Base-by-base conservation (phyloP, 2,329 filamentous ascomycete genomes). In the Chalaropsis thielavioides region DNA sequence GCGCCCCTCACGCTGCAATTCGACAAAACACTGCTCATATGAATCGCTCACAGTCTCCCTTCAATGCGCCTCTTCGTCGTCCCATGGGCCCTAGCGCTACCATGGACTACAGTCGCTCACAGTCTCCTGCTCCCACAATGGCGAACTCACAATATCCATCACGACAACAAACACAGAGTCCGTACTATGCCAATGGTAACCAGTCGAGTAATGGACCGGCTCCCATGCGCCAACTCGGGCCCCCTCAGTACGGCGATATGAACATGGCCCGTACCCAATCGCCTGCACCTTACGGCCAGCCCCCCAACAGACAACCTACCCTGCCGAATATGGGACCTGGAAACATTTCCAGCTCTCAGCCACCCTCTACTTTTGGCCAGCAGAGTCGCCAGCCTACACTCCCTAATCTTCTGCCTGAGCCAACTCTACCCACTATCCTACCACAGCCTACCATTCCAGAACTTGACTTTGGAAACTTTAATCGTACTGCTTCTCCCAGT, bases 101-200 rank as follows among this genome's bases (percentile, higher is more conserved):
- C 27, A 87, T 87, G 81, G 84, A 84, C 22, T 80, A 79, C 70
- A 71, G 71, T 24, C 72, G 75, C 46, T 69, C 75, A 6, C 71
- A 72, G 3, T 76, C 76, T 0, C 75, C 75, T 1, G 73, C 71
- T 4, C 74, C 76, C 40, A 70, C 73, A 40, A 64, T 77, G 11
- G 73, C 76, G 15, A 66, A 68, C 10, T 58, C 65, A 27, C 65
- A 67, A 41, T 67, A 64, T 38, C 65, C 64, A 40, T 38, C 46
- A n/a, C 65, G 65, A 22, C 65, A 67, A 27, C 54, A 67, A 22
- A 67, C 65, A n/a, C 62, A 64, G 19, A 41, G 51, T 15, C 24
- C 62, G 0, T 64, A 64, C 13, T 59, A 64, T 24, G 19, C 24
- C 22, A 51, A 38, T 24, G 11, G n/a, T 7, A 56, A 17, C 17